A percentile compares a stretch with the other conserved stretches of the same genome.
Evolutionary conservation across 805 yeast genomes (phyloP).

Genomic region (Peterozyma toletana): DNA sequence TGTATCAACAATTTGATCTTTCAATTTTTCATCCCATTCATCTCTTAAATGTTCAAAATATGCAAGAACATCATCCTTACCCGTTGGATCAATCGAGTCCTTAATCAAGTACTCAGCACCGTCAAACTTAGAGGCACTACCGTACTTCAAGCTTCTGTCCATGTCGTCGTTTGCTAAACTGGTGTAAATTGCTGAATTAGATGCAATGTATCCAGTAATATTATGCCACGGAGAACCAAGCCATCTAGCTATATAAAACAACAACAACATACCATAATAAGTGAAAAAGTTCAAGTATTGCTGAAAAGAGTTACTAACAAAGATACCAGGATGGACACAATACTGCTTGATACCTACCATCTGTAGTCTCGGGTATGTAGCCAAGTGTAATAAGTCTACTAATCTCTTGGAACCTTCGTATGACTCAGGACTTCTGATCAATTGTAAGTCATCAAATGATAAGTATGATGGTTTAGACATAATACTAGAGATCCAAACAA

Average conservation of each 20-base stretch:
- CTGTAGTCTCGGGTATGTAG: slow-evolving; percentile 48
- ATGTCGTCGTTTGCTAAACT: slow-evolving; percentile 42
- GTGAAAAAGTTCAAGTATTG: slow-evolving; percentile 72
- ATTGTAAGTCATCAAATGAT: slow-evolving; percentile 68
- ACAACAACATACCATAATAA: slow-evolving; percentile 74
- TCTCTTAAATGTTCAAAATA: slow-evolving; percentile 49
- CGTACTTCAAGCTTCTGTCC: slow-evolving; percentile 52
- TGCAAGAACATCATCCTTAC: slow-evolving; percentile 56
- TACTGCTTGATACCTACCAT: slow-evolving; percentile 59
- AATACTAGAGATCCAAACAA: slow-evolving; percentile 82
- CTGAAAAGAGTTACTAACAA: slow-evolving; percentile 74
- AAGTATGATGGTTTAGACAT: slow-evolving; percentile 74
- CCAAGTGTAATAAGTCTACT: slow-evolving; percentile 76
- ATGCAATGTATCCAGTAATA: slow-evolving; percentile 82
- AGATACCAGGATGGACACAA: slow-evolving; percentile 90
- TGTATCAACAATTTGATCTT: slow-evolving; percentile 63
- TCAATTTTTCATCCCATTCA: slow-evolving; percentile 72
- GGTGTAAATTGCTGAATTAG: slow-evolving; percentile 76
- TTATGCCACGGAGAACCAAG: slow-evolving; percentile 87
- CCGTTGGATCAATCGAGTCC: slow-evolving; percentile 53
- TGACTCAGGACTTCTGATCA: slow-evolving; percentile 54
- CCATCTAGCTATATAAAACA: slow-evolving; percentile 78
- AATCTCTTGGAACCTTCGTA: slow-evolving; percentile 91
- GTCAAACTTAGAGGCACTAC: slow-evolving; percentile 59
- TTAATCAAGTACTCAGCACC: slow-evolving; percentile 61